Evolutionary conservation across 345 rosid species (phyloP).

Genomic region (Sapria himalayana): DNA sequence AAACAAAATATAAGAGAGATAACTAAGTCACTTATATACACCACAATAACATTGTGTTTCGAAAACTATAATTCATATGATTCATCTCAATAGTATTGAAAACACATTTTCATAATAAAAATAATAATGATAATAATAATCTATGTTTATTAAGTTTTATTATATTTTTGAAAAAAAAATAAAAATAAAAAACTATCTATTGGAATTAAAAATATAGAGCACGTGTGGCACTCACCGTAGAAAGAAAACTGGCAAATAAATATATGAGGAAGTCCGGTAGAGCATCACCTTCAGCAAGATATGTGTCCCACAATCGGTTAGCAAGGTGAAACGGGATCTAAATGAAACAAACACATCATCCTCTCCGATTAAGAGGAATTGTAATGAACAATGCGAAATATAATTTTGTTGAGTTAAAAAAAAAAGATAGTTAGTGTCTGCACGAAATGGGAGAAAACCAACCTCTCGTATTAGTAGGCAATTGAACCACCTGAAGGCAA

Average conservation of each 20-base stretch:
- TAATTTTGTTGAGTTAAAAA: constrained; percentile 3
- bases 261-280: constrained; percentile 92
- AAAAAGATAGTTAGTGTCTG: neutral
- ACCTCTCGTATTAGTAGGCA: constrained; percentile 96
- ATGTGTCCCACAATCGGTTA: constrained; percentile 92
- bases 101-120: no score
- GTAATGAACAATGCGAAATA: neutral
- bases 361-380: constrained; percentile 4
- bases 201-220: no score
- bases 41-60: no score
- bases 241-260: constrained; percentile 84
- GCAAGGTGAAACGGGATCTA: constrained; percentile 84
- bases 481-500: constrained; percentile 98
- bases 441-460: constrained; percentile 11
- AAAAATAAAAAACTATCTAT: no score
- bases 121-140: no score
- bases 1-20: no score
- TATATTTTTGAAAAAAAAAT: no score
- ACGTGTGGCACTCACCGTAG: constrained; percentile 40
- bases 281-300: constrained; percentile 97
- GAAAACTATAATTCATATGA: no score
- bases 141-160: no score
- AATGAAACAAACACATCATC: constrained; percentile 8
- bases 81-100: no score
- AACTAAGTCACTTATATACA: no score